A percentile compares a stretch with the other conserved stretches of the same genome.
These are phyloP conservation scores for Trypanosoma rangeli DNA, from an alignment of 208 protist species.

Conservation along the genomic window DNA sequence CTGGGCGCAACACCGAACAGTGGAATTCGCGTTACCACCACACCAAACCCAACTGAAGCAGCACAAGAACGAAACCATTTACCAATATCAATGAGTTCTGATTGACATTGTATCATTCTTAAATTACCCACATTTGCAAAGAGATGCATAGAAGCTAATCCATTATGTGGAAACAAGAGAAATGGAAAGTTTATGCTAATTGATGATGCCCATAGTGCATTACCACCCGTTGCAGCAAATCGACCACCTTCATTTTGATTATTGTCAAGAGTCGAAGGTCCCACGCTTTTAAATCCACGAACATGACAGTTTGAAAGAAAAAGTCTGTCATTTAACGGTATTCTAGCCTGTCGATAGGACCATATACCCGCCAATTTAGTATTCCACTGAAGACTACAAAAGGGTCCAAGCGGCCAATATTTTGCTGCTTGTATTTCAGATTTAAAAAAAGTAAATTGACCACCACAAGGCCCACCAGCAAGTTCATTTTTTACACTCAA, in stretches of 20 bases:
- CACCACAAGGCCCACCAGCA: conserved; percentile 54
- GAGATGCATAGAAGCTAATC: conserved; percentile 77
- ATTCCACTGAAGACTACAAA: conserved; percentile 78
- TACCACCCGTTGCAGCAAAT: conserved; percentile 80
- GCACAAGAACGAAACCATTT: conserved; percentile 65
- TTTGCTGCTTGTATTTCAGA: conserved; percentile 67
- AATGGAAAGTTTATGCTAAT: conserved; percentile 82
- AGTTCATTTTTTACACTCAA: conserved; percentile 61
- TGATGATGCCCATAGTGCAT: conserved; percentile 84
- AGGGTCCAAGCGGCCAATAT: conserved; percentile 69
- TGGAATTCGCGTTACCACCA: conserved; percentile 83
- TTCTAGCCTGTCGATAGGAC: conserved; percentile 50
- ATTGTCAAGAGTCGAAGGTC: conserved; percentile 70
- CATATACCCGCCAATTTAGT: conserved; percentile 65
- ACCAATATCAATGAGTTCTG: conserved; percentile 43
- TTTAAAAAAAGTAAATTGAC: conserved; percentile 67
- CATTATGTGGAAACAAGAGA: conserved; percentile 78
- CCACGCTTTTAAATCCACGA: conserved; percentile 75
- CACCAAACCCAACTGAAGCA: conserved; percentile 69
- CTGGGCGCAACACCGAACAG: conserved; percentile 71
- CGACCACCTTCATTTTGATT: conserved; percentile 25
- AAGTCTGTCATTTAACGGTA: conserved; percentile 83
- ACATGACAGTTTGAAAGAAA: conserved; percentile 82
- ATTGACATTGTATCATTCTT: conserved; percentile 49
- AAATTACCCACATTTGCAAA: conserved; percentile 84